Evolutionary conservation across 495 filamentous ascomycete species (phyloP).

Genomic region (Penicillium flavigenum): DNA sequence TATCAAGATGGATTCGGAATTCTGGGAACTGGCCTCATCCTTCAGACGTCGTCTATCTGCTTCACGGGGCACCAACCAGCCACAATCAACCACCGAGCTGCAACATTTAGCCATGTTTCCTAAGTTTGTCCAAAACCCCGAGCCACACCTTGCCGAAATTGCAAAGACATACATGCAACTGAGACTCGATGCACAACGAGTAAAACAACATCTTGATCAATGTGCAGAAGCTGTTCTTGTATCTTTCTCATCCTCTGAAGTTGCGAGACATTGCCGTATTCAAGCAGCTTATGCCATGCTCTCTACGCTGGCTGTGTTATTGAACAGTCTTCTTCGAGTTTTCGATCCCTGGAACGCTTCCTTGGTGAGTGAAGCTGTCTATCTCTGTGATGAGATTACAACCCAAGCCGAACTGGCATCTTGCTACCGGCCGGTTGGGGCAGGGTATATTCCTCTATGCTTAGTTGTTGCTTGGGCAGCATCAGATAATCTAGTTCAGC

Average conservation of each 20-base stretch:
- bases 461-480: conserved; percentile 24
- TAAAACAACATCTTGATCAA: conserved; percentile 15
- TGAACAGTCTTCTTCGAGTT: conserved; percentile 31
- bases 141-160: conserved; percentile 24
- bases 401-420: conserved; percentile 13
- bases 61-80: neutral
- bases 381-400: conserved; percentile 25
- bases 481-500: conserved; percentile 9
- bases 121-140: conserved; percentile 22
- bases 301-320: conserved; percentile 25
- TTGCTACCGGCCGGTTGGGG: conserved; percentile 26
- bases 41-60: conserved; percentile 9
- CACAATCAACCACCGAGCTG: conserved; percentile 15
- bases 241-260: conserved; percentile 1
- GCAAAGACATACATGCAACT: conserved; percentile 19
- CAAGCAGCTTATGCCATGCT: conserved; percentile 27
- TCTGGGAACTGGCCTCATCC: conserved; percentile 17
- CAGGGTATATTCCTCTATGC: conserved; percentile 21
- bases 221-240: neutral
- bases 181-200: conserved; percentile 13
- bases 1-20: conserved; percentile 26
- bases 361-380: conserved; percentile 18
- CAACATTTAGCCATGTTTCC: conserved; percentile 24
- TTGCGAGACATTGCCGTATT: conserved; percentile 20
- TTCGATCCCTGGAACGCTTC: conserved; percentile 20